Percentiles rank a stretch among this genome's conserved stretches.
phyloP scores from a whole-genome alignment of 2,329 filamentous ascomycete species.

The Cercospora zeae-maydis region DNA sequence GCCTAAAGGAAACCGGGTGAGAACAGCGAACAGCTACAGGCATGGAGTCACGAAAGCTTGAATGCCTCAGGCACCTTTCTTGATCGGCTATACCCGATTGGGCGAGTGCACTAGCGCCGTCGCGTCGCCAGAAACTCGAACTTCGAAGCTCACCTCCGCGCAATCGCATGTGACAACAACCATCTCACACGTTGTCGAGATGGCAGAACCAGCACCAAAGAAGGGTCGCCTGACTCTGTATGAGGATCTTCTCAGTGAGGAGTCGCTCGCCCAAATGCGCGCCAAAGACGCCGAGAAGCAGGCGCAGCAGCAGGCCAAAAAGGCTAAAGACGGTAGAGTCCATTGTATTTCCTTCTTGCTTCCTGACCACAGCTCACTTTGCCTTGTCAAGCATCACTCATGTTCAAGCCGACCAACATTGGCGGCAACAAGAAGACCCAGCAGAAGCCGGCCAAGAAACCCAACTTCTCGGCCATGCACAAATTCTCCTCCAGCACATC shows the following conservation, averaged over 20 bases:
- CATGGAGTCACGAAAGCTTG: background rate
- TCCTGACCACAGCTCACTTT: slow-evolving; percentile 48
- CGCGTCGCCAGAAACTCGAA: background rate
- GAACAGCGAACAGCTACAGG: too few species aligned
- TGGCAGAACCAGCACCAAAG: slow-evolving; percentile 29
- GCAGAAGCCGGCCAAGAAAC: slow-evolving; percentile 58
- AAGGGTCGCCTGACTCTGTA: slow-evolving; percentile 48
- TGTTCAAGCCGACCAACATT: slow-evolving; percentile 79
- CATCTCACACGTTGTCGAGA: slow-evolving; percentile 7
- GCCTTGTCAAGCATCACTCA: slow-evolving; percentile 58
- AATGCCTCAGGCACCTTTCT: background rate
- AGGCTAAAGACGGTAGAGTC: slow-evolving; percentile 60
- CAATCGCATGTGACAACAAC: background rate
- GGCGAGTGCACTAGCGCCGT: background rate
- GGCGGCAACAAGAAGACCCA: slow-evolving; percentile 21
- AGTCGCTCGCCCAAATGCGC: slow-evolving; percentile 59
- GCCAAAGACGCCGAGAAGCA: slow-evolving; percentile 48
- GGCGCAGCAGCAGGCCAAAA: slow-evolving; percentile 49
- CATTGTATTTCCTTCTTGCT: slow-evolving; percentile 29
- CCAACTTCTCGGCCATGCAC: slow-evolving; percentile 50
- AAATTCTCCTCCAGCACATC: slow-evolving; percentile 30
- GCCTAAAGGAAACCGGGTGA: too few species aligned
- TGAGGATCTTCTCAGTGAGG: slow-evolving; percentile 71
- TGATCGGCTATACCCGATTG: background rate
- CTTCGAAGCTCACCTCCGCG: background rate